A percentile compares a stretch with the other conserved stretches of the same genome.
Conservation (phyloP, 2,329 filamentous ascomycete species). For the Fusarium piperis region DNA sequence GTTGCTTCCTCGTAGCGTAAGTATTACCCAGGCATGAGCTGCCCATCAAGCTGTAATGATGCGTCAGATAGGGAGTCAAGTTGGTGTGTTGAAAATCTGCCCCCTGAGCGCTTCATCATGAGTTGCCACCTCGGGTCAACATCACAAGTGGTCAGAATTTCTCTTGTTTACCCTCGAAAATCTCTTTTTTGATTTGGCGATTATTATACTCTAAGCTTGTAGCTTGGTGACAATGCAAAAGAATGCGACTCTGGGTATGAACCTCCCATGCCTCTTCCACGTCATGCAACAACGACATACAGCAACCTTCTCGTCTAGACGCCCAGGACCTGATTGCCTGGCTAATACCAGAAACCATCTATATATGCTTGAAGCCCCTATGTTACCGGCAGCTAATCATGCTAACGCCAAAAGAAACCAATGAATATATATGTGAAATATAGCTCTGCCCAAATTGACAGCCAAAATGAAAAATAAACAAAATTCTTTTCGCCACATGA, state of each 20-base stretch:
- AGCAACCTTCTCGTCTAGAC: neutral
- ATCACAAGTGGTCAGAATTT: neutral
- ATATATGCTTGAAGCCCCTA: neutral
- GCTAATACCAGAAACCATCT: neutral
- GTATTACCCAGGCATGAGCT: neutral
- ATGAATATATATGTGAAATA: neutral
- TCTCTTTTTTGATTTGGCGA: neutral
- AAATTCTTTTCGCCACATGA: slow-evolving; percentile 2
- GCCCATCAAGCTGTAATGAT: neutral
- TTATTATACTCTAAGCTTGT: neutral
- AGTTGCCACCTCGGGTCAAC: neutral
- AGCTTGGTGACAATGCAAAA: neutral
- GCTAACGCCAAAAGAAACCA: neutral
- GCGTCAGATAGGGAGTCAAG: neutral
- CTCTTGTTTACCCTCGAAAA: neutral
- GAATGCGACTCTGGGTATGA: slow-evolving; percentile 19
- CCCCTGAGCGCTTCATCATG: neutral
- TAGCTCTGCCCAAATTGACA: neutral
- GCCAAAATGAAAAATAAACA: neutral
- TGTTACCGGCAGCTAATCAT: neutral
- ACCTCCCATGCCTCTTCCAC: slow-evolving; percentile 12
- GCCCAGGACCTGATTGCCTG: neutral
- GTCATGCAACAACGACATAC: neutral
- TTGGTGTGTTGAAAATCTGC: neutral
- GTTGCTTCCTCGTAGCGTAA: neutral